These are phyloP conservation scores for Periglandula ipomoeae DNA, from an alignment of 2,329 filamentous ascomycete genomes.

Conservation along the genomic window DNA sequence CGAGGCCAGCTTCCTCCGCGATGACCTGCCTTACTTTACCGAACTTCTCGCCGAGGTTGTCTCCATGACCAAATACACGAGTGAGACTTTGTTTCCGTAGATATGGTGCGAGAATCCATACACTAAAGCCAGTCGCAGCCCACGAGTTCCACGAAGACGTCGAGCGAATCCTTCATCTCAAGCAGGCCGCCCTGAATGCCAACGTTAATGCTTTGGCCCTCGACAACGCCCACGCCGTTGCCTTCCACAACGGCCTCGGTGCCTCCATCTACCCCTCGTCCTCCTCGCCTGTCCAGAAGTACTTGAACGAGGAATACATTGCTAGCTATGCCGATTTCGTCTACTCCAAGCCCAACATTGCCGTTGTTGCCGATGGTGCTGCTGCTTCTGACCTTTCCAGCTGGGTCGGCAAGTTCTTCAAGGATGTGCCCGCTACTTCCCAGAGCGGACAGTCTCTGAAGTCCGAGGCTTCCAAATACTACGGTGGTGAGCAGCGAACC, in stretches of 20 bases:
- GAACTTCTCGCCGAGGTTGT: constrained; percentile 92
- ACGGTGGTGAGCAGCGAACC: constrained; percentile 88
- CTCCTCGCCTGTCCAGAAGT: constrained; percentile 64
- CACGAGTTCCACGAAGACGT: constrained; percentile 90
- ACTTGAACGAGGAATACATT: constrained; percentile 68
- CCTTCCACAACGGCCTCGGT: constrained; percentile 91
- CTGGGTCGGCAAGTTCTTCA: constrained; percentile 93
- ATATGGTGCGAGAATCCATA: constrained; percentile 9
- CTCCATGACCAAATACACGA: constrained; percentile 75
- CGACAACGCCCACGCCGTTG: constrained; percentile 76
- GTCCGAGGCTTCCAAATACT: constrained; percentile 69
- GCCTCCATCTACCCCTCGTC: constrained; percentile 64
- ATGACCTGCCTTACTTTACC: constrained; percentile 94
- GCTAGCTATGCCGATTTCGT: constrained; percentile 67
- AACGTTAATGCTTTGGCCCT: constrained; percentile 60
- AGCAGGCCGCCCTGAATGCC: constrained; percentile 64
- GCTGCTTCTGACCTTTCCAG: constrained; percentile 67
- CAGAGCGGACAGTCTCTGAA: constrained; percentile 44
- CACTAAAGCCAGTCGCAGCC: constrained; percentile 38
- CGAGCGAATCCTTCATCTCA: constrained; percentile 62
- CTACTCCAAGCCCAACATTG: constrained; percentile 85
- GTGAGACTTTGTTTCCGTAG: constrained; percentile 34
- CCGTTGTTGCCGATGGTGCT: constrained; percentile 83
- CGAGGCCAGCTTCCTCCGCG: constrained; percentile 87
- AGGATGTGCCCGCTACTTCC: constrained; percentile 49